Conservation (phyloP, 129 eudicot species). For the Flaveria robusta region DNA sequence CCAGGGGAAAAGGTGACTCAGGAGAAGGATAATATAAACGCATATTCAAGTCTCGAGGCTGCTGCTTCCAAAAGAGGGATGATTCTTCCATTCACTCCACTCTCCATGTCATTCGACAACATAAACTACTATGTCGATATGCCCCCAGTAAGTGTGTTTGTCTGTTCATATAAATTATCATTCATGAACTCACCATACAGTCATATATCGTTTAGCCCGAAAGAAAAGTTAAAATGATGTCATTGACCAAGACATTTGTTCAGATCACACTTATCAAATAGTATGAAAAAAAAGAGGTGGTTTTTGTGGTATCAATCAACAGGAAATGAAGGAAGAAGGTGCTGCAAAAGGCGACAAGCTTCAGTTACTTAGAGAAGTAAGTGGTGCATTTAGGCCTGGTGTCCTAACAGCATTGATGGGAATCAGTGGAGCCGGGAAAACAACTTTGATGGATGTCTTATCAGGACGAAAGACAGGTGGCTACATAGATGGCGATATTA, state of each 20-base stretch:
- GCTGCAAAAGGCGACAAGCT: slow-evolving; percentile 31
- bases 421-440: slow-evolving; percentile 61
- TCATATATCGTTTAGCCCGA: neutral
- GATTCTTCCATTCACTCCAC: slow-evolving; percentile 62
- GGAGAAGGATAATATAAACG: slow-evolving; percentile 27
- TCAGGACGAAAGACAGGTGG: slow-evolving; percentile 58
- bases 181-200: neutral
- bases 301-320: slow-evolving; percentile 7
- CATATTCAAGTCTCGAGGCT: slow-evolving; percentile 28
- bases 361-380: slow-evolving; percentile 43
- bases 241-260: neutral
- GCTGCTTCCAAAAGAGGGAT: slow-evolving; percentile 46
- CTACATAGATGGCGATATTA: slow-evolving; percentile 49
- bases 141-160: slow-evolving; percentile 45
- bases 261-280: neutral
- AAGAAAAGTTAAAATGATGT: neutral
- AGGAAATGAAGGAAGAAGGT: slow-evolving; percentile 48
- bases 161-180: neutral
- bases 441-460: slow-evolving; percentile 57
- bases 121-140: slow-evolving; percentile 55
- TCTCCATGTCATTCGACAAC: slow-evolving; percentile 56
- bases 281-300: neutral
- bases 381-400: slow-evolving; percentile 53
- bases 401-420: slow-evolving; percentile 61
- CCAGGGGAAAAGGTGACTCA: slow-evolving; percentile 18